phyloP scores from a whole-genome alignment of 192 early-diverging fungal species.

The Coemansia umbellata region DNA sequence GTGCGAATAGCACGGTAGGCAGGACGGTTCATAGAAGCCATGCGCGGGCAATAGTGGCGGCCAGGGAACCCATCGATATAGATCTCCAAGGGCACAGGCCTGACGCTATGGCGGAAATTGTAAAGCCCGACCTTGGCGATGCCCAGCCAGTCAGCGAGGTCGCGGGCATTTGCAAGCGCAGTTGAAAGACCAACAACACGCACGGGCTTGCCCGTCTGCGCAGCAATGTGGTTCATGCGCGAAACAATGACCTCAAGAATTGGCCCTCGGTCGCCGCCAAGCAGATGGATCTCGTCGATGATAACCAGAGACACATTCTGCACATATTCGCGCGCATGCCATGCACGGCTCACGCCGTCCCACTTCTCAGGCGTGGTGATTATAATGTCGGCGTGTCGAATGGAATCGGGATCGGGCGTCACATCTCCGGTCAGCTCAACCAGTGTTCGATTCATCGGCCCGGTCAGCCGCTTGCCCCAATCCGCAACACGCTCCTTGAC shows the following conservation, averaged over 20 bases:
- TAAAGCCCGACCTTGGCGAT: constrained; percentile 82
- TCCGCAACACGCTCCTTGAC: constrained; percentile 93
- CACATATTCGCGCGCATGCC: constrained; percentile 89
- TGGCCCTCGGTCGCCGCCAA: constrained; percentile 95
- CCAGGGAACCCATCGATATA: constrained; percentile 96
- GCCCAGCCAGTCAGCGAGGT: constrained; percentile 96
- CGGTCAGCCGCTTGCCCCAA: constrained; percentile 72
- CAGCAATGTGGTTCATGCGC: constrained; percentile 95
- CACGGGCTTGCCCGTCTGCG: constrained; percentile 67
- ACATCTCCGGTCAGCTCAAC: constrained; percentile 97
- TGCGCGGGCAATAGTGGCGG: constrained; percentile 95
- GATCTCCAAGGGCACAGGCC: constrained; percentile 96
- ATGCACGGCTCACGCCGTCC: constrained; percentile 94
- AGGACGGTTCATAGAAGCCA: constrained; percentile 99
- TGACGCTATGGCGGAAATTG: constrained; percentile 96
- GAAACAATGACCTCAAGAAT: constrained; percentile 98
- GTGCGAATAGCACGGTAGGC: constrained; percentile 91
- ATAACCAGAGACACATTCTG: constrained; percentile 84
- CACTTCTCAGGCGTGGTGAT: constrained; percentile 98
- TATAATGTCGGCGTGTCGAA: constrained; percentile 90
- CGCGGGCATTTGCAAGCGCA: constrained; percentile 92
- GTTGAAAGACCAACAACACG: constrained; percentile 96
- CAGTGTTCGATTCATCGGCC: constrained; percentile 72
- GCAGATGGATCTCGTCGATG: constrained; percentile 97
- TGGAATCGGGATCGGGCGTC: constrained; percentile 83